Conservation (phyloP, 106 monocot species). For the Agapanthus africanus region DNA sequence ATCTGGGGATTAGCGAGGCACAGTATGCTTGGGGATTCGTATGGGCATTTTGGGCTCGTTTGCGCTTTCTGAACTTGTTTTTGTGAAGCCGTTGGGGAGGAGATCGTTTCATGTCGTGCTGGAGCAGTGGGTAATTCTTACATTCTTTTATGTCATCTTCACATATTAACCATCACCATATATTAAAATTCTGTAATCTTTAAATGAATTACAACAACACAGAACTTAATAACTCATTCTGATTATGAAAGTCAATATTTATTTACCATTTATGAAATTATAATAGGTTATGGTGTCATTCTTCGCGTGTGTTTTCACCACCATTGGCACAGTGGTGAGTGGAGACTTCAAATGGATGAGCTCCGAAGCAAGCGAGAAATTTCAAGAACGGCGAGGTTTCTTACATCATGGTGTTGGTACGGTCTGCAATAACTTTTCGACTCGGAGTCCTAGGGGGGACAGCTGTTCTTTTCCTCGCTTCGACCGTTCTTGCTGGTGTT, state of each 20-base stretch:
- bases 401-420: slow-evolving; percentile 65
- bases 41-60: slow-evolving; percentile 78
- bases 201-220: no score
- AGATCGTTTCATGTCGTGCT: slow-evolving; percentile 85
- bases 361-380: slow-evolving; percentile 36
- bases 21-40: slow-evolving; percentile 71
- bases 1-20: slow-evolving; percentile 36
- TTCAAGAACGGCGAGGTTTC: slow-evolving; percentile 56
- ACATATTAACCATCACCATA: no score
- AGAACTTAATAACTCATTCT: no score
- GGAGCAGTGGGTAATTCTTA: slow-evolving; percentile 58
- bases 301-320: slow-evolving; percentile 65
- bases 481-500: slow-evolving; percentile 88
- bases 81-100: slow-evolving; percentile 55
- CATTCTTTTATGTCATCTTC: no score
- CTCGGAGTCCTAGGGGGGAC: slow-evolving; percentile 78
- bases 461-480: slow-evolving; percentile 78
- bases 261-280: no score
- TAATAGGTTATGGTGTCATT: slow-evolving; percentile 74
- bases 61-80: slow-evolving; percentile 82
- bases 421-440: slow-evolving; percentile 86
- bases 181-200: no score
- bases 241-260: no score
- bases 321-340: slow-evolving; percentile 50
- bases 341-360: slow-evolving; percentile 56